Evolutionary conservation across 495 filamentous ascomycete species (phyloP), one percentile per base, ranked within the genome.

Genomic region (Aspergillus nanangensis): DNA sequence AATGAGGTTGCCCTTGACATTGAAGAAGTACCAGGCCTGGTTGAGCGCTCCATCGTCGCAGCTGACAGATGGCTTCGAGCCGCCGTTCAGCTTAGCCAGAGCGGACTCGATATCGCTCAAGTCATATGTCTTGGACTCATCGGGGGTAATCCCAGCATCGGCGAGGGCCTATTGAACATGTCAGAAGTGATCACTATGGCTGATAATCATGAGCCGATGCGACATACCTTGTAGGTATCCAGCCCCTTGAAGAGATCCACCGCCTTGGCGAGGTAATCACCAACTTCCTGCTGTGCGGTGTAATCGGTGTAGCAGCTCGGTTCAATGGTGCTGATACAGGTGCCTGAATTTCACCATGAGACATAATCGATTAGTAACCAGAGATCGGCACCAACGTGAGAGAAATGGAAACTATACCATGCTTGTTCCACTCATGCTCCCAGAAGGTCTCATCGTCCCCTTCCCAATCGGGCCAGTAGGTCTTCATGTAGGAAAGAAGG

Each of bases 341-440:
- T 79, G 34, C 70, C 56, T 60, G 25, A 1, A 24, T 45, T 20
- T 2, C 17, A 18, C n/a, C 14, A 37, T 36, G 36, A 27, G 43
- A 21, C 31, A 25, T 8, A 10, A n/a, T 43, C 15, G 5, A 5
- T n/a, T n/a, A n/a, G n/a, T n/a, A n/a, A n/a, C n/a, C n/a, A n/a
- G n/a, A n/a, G n/a, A n/a, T n/a, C n/a, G n/a, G n/a, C n/a, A n/a
- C n/a, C n/a, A n/a, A n/a, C n/a, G n/a, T n/a, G n/a, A n/a, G n/a
- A n/a, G n/a, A n/a, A n/a, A n/a, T n/a, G n/a, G n/a, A n/a, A n/a
- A n/a, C n/a, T 29, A 13, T 52, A 52, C 87, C 70, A 54, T 95
- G 89, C 64, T 89, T 92, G 62, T 71, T 75, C 83, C 83, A 94
- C 55, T 92, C 87, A 57, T 91, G 87, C 55, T 80, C 67, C 88